These are phyloP conservation scores for Drechslerella dactyloides DNA, from an alignment of 2,329 filamentous ascomycete genomes.

Conservation along the genomic window DNA sequence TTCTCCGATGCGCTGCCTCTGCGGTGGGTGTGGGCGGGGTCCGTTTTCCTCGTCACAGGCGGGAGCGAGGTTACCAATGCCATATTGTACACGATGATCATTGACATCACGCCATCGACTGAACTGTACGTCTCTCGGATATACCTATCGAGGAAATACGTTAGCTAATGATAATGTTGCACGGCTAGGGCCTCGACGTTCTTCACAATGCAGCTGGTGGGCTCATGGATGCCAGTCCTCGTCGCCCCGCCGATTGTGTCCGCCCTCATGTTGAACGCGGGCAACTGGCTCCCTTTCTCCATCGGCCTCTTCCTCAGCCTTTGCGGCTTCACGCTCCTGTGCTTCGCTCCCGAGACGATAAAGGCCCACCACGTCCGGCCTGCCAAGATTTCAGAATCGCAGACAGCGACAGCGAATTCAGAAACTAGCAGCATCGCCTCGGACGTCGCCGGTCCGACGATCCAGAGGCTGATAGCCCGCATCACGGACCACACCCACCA, in stretches of 20 bases:
- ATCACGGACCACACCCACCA: slow-evolving; percentile 14
- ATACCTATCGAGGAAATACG: not conserved
- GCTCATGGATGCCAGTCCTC: slow-evolving; percentile 22
- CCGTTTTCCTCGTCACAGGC: slow-evolving; percentile 27
- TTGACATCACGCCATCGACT: slow-evolving; percentile 28
- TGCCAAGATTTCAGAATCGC: not conserved
- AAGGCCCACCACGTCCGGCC: slow-evolving; percentile 2
- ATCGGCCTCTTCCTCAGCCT: slow-evolving; percentile 10
- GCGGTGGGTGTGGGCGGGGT: slow-evolving; percentile 36
- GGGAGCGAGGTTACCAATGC: slow-evolving; percentile 27
- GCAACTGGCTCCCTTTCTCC: slow-evolving; percentile 20
- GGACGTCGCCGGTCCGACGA: not conserved
- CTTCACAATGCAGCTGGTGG: slow-evolving; percentile 39
- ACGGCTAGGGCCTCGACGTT: slow-evolving; percentile 30
- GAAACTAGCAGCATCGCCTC: slow-evolving; percentile 11
- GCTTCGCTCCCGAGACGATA: slow-evolving; percentile 29
- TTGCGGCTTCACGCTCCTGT: slow-evolving; percentile 9
- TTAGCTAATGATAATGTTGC: not conserved
- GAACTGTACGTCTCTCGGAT: slow-evolving; percentile 37
- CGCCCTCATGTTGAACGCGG: slow-evolving; percentile 25
- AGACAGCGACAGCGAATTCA: too few species aligned
- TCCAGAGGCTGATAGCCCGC: slow-evolving; percentile 7
- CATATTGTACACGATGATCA: slow-evolving; percentile 42
- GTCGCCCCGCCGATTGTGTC: slow-evolving; percentile 23
- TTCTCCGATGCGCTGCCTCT: slow-evolving; percentile 37